Evolutionary conservation across 495 filamentous ascomycete genomes (phyloP), one percentile per base, ranked within the genome.

Genomic region (Xylaria cubensis): DNA sequence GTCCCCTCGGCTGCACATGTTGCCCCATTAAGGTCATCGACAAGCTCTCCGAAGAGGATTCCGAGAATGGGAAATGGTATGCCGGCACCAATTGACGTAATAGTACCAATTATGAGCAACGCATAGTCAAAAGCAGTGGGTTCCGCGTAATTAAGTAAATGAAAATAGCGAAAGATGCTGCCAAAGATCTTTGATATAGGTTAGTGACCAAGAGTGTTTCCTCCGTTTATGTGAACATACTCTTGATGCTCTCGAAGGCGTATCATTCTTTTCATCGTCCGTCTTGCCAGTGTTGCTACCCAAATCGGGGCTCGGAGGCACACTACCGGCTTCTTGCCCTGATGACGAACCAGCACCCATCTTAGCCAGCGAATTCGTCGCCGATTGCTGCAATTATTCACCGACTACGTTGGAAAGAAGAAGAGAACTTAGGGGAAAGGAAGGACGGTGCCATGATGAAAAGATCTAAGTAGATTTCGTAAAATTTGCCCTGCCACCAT

Each of bases 51-150:
- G 73, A 92, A 93, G 42, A 92, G 77, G 69, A 93, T 89, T 29
- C 88, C 90, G 48, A 92, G 88, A 32, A 92, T 80, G 17, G 90
- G 90, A 64, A 92, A 91, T 15, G 90, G 91, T 1, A 91, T 87
- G 66, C 90, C 90, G 13, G 91, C 87, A 13, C 84, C 90, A 34
- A 90, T 85, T 41, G 90, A 84, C 53, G 82, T 79, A 12, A 89
- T 41, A 61, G 87, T 78, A 41, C 88, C 91, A 9, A 82, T 74
- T 24, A 79, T n/a, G n/a, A 92, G 80, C 55, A 87, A 78, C 51
- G 81, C 71, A 24, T 85, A 66, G 74, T 91, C 87, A 64, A 79
- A 34, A 75, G 74, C 76, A 66, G 77, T 79, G 64, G 82, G 82
- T 66, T 82, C 74, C 66, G 77, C 80, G 32, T 80, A 77, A 59